Evolutionary conservation across 768 basidiomycete genomes (phyloP), one percentile per base, ranked within the genome.

Genomic region (Naganishia vishniacii): DNA sequence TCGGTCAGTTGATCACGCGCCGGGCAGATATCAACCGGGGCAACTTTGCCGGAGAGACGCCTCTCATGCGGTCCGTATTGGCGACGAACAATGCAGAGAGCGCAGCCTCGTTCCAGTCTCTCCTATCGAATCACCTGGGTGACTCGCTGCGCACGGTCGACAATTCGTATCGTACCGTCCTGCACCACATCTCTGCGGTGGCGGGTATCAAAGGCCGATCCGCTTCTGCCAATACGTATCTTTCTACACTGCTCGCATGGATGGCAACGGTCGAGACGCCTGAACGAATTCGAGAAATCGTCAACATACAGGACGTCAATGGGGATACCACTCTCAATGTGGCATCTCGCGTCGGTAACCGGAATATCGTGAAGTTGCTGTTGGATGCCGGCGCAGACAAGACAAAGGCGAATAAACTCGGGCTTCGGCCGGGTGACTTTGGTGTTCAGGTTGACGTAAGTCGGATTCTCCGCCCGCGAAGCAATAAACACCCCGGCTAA

Each of bases 321-420:
- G 95, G 94, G 0, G 95, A 99, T 73, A 97, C 94, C 0, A 91
- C 91, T 7, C 77, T 99, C 71, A 95, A 95, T 78, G 89, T 98
- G 70, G 91, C 94, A 15, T 93, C 94, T 0, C 80, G 94, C 62
- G 88, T 98, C 0, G 95, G 95, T 1, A 95, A 91, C 75, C 81
- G 88, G 66, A 86, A 87, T 66, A 75, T 98, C 65, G 91, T 97
- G 15, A 81, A 87, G 70, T 86, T 90, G 3, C 77, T 98, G 69
- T 71, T 99, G 65, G 93, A 95, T 71, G 89, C 91, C 8, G 92
- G 91, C 13, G 95, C 94, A 5, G 94, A 98, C 77, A 84, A 88
- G 69, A 83, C 84, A 70, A 80, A 89, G 65, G 84, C 87, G 20
- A 99, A 99, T 78, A 97, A 97, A 74, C 80, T 99, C 46, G 95